These are phyloP conservation scores for Sechiopsis laciniata DNA, from an alignment of 306 rosid genomes.

Conservation along the genomic window DNA sequence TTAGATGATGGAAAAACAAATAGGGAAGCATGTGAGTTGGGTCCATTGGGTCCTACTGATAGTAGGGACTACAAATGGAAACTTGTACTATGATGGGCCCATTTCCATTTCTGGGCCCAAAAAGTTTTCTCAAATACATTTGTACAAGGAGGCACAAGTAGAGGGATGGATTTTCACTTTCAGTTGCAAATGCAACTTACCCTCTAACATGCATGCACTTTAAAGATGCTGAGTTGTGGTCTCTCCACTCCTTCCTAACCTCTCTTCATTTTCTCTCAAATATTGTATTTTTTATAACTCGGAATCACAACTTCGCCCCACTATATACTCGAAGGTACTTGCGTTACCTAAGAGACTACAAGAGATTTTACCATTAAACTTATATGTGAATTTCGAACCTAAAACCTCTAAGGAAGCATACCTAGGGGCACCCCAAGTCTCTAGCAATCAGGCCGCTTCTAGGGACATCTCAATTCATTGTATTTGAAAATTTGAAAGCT, in stretches of 20 bases:
- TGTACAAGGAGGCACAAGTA: background rate
- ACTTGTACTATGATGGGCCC: slow-evolving; percentile 3
- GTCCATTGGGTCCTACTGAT: background rate
- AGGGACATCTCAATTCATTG: background rate
- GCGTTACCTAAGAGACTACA: too few species aligned
- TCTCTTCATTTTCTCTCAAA: background rate
- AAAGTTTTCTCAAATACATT: background rate
- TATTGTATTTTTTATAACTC: too few species aligned
- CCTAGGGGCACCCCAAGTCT: too few species aligned
- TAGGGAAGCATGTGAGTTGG: slow-evolving; percentile 18
- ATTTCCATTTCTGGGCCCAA: slow-evolving; percentile 20
- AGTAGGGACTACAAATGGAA: slow-evolving; percentile 9
- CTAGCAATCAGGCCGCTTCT: too few species aligned
- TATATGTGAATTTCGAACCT: too few species aligned
- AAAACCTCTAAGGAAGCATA: too few species aligned
- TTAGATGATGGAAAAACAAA: slow-evolving; percentile 2
- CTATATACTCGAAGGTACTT: too few species aligned
- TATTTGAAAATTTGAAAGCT: slow-evolving; percentile 8
- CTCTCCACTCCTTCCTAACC: background rate
- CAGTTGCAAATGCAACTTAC: slow-evolving; percentile 14
- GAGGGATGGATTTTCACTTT: background rate
- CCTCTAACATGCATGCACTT: slow-evolving; percentile 15
- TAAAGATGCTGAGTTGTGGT: slow-evolving; percentile 18
- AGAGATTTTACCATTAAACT: too few species aligned
- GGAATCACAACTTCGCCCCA: too few species aligned